Base-by-base conservation (phyloP, 352 stramenopile genomes). In the Albugo laibachii region DNA sequence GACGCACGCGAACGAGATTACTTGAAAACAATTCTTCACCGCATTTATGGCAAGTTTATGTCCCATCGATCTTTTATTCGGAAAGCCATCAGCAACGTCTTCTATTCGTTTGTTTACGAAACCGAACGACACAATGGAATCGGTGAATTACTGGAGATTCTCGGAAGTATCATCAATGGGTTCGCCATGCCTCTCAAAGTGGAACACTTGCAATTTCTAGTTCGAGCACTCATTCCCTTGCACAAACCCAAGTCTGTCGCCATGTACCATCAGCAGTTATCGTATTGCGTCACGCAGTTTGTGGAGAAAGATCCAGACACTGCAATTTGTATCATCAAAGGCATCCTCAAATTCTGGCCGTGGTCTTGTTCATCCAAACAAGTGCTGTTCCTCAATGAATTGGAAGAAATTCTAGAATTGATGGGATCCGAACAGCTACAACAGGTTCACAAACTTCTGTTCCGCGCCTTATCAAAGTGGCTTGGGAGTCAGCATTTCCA, bases 21-120 rank as follows among this genome's bases (percentile, higher is more conserved):
- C 62, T 69, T 99, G 36, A 99, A 99, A 69, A 99, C 95, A 3
- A 98, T 99, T 52, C 63, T 98, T 43, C 95, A 99, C 57, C 84
- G 95, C 39, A 98, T 99, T 41, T 99, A 99, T 63, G 93, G 92
- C 62, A 99, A 99, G 61, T 98, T 98, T 59, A 99, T 98, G 86
- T 94, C 81, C 41, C 92, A 98, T 52, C 83, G 95, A 41, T 96
- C 91, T 11, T 98, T 98, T 60, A 98, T 99, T 56, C 87, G 95
- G 35, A 91, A 95, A 53, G 83, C 89, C 39, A 97, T 99, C 52
- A 95, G 85, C 40, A 97, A 98, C 55, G 85, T 97, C 6, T 99
- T 99, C 59, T 98, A 97, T 60, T 71, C 86, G 24, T 98, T 98
- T 58, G 86, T 98, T n/a, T 98, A 98, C 64, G 94, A 98, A 62